A percentile compares a stretch with the other conserved stretches of the same genome.
These are phyloP conservation scores for Oryza meyeriana DNA, from an alignment of 176 grass and related monocot genomes.

Conservation along the genomic window DNA sequence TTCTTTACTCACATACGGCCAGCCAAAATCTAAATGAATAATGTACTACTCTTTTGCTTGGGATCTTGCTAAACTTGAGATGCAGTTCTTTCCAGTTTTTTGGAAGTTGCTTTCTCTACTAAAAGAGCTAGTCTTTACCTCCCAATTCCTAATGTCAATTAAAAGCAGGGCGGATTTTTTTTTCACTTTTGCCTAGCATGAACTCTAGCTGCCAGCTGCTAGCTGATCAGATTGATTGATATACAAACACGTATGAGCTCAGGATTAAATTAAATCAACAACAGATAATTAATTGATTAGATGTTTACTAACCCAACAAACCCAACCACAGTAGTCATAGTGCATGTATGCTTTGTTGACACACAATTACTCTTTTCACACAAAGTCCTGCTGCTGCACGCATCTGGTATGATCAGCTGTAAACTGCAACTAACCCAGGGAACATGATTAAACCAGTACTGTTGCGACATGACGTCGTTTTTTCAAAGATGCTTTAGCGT, in stretches of 20 bases:
- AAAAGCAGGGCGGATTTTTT: not conserved
- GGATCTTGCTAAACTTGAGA: not conserved
- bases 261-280: not conserved
- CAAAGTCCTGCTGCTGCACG: not conserved
- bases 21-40: too few species aligned
- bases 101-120: slow-evolving; percentile 25
- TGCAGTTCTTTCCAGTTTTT: slow-evolving; percentile 3
- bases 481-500: not conserved
- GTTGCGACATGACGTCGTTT: slow-evolving; percentile 18
- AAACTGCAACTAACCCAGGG: slow-evolving; percentile 3
- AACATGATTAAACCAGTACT: not conserved
- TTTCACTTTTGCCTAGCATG: too few species aligned
- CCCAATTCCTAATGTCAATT: slow-evolving; percentile 23
- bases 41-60: not conserved
- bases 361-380: not conserved
- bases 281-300: not conserved
- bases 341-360: not conserved
- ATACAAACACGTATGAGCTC: not conserved
- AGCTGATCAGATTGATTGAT: not conserved
- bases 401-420: slow-evolving; percentile 10
- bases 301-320: not conserved
- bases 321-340: not conserved
- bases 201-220: not conserved
- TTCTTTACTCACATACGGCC: too few species aligned
- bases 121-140: slow-evolving; percentile 9